A percentile compares a stretch with the other conserved stretches of the same genome.
phyloP scores from a whole-genome alignment of 2,329 filamentous ascomycete genomes.

The Fusarium sp. region DNA sequence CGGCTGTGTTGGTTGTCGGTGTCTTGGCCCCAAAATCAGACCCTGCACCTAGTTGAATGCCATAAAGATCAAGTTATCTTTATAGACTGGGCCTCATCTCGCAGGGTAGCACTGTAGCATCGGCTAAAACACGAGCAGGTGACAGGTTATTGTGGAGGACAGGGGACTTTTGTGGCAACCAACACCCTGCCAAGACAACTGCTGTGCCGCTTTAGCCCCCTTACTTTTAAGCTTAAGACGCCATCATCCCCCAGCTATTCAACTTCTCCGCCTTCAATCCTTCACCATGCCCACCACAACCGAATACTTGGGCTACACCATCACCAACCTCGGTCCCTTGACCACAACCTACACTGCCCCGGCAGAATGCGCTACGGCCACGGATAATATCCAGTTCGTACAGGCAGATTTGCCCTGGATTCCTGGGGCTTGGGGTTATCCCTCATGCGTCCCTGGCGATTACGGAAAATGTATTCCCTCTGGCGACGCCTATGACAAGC shows the following conservation, averaged over 20 bases:
- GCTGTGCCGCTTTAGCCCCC: neutral
- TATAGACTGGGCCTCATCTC: no score
- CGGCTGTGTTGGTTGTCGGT: neutral
- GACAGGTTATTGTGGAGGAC: neutral
- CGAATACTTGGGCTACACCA: neutral
- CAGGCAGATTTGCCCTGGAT: neutral
- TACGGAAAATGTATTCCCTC: slow-evolving; percentile 1
- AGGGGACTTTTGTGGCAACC: neutral
- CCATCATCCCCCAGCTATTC: neutral
- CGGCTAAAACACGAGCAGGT: neutral
- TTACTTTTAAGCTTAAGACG: neutral
- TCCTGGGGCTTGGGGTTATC: neutral
- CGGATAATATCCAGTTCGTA: neutral
- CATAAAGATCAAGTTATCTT: neutral
- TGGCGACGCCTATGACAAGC: neutral
- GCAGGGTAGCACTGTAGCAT: neutral
- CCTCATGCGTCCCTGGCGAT: neutral
- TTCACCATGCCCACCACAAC: neutral
- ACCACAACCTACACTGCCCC: slow-evolving; percentile 1
- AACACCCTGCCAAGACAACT: neutral
- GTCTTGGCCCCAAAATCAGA: neutral
- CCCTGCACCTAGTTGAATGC: neutral
- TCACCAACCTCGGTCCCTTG: neutral
- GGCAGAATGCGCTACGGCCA: neutral
- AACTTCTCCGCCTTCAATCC: neutral